These are phyloP conservation scores for Tylopilus balloui DNA, from an alignment of 768 basidiomycete genomes.

Conservation along the genomic window DNA sequence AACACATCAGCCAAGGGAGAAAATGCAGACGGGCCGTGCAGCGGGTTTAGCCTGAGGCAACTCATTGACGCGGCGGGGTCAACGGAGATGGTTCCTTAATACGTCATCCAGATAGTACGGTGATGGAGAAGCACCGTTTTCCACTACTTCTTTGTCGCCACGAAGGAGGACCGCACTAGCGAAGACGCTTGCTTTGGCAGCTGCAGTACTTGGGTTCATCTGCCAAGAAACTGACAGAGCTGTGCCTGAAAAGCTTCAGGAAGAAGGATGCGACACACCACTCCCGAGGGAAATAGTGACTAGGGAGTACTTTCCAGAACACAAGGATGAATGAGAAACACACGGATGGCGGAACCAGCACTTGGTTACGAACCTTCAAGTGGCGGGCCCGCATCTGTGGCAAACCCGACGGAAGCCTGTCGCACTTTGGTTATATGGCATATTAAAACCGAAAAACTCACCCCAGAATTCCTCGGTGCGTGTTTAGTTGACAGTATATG, in stretches of 20 bases:
- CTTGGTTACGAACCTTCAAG: background rate
- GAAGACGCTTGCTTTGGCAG: conserved; percentile 21
- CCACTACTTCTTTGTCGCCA: conserved; percentile 4
- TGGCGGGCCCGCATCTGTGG: background rate
- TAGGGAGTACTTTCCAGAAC: background rate
- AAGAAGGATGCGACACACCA: background rate
- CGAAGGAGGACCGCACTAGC: background rate
- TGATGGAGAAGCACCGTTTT: conserved; percentile 11
- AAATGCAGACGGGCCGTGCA: conserved; percentile 1
- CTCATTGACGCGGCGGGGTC: background rate
- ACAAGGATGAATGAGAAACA: background rate
- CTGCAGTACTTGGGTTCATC: background rate
- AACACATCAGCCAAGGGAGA: conserved; percentile 4
- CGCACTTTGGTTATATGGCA: background rate
- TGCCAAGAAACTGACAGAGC: background rate
- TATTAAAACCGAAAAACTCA: background rate
- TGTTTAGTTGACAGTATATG: too few species aligned
- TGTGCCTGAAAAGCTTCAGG: background rate
- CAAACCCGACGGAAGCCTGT: background rate
- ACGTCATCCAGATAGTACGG: conserved; percentile 16
- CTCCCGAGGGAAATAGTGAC: background rate
- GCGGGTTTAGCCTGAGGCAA: background rate
- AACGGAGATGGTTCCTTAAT: conserved; percentile 9
- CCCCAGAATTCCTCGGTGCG: background rate
- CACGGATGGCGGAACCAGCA: too few species aligned